Evolutionary conservation across 768 basidiomycete genomes (phyloP), one percentile per base, ranked within the genome.

Genomic region (Crucibulum laeve): DNA sequence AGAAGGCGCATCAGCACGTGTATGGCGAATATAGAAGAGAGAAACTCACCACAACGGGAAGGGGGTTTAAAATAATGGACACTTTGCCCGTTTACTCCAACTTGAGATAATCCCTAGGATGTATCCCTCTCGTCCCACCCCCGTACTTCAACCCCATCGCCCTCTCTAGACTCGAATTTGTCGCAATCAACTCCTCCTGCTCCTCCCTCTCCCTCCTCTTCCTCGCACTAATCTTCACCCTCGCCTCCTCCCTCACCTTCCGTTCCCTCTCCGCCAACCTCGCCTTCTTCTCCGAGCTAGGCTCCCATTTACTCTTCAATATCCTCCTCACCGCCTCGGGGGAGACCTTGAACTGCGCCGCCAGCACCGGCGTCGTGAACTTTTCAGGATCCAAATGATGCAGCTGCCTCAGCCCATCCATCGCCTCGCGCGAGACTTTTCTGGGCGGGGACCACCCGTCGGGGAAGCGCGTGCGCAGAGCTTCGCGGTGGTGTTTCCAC

Each of bases 291-390:
- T 79, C 80, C 51, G 59, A 64, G 40, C 72, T 64, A 19, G 85
- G 82, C 57, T 73, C 68, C 80, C 84, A 91, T 49, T 70, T 79
- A 61, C 84, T 86, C 65, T 79, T 83, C 54, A 92, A 60, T 44
- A 93, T 88, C 54, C 91, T 68, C 47, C 84, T 68, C 26, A 91
- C 83, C 7, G 84, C 87, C 67, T 93, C 91, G 25, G 84, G 79
- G 52, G 82, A 85, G 58, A 91, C 79, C 58, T 71, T 80, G 64
- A 92, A 92, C 57, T 76, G 76, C 46, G 83, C 76, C 13, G 87
- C 82, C n/a, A 93, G 76, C 0, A 79, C 63, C 21, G 79, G 72
- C 10, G 82, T 84, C 25, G 71, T 75, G 64, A 84, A 90, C 37
- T 64, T 75, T 38, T 68, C 70, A 5, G 82, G 80, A 55, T 91